Base-by-base conservation (phyloP, 805 yeast genomes). In the Candida palmyrensis region DNA sequence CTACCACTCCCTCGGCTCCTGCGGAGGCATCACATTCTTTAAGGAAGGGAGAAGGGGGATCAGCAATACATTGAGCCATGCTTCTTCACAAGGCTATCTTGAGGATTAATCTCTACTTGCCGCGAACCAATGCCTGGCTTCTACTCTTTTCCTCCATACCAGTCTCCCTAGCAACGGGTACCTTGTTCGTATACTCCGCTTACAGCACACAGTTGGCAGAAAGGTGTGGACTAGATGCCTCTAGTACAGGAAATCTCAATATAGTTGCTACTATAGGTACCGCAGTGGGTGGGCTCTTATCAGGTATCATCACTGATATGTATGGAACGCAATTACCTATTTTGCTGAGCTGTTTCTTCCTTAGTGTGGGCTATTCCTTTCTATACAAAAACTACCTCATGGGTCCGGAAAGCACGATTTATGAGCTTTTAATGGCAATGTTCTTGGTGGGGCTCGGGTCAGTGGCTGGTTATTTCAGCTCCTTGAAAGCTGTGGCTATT, bases 241-340 rank as follows among this genome's bases (percentile, higher is more conserved):
- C 56, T 16, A 45, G 49, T 34, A 43, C 56, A 18, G 58, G 61
- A 9, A 52, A 55, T 37, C 48, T 59, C 40, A 58, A 50, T 35
- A 55, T 59, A 18, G 37, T 49, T 30, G 57, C 55, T 22, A 57
- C 62, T 3, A 22, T 55, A 3, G 65, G 65, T 3, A 45, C 58
- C 1, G 53, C 64, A 1, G 19, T 58, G 12, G 65, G 64, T n/a
- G 60, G 62, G 0, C 35, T 58, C 5, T 17, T 58, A 3, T 51
- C 59, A 6, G 65, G 65, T 2, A 35, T 49, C n/a, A 43, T 57
- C 11, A 55, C 65, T 3, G 65, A 59, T 36, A 37, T 38, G 15
- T 54, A 56, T 36, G 65, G 65, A 1, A 52, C 61, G 12, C 64
- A 58, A 36, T 26, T 55, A 8, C 64, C 65, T 11, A 52, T 58